Conservation (phyloP, 169 alveolate species). For the Cryptosporidium meleagridis region DNA sequence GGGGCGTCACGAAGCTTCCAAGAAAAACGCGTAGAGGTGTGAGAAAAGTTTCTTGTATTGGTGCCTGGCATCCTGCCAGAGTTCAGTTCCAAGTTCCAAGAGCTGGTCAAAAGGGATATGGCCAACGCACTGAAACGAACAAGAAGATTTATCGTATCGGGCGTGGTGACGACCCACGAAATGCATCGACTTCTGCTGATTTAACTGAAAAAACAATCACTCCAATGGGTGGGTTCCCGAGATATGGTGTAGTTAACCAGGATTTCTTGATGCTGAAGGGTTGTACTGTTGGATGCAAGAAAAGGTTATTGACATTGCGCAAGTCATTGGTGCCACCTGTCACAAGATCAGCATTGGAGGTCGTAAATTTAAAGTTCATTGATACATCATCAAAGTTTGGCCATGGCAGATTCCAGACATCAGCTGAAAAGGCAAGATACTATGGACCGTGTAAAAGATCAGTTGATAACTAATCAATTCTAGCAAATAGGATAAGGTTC, state of each 20-base stretch:
- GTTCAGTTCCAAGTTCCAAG: conserved; percentile 99
- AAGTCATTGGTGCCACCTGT: conserved; percentile 95
- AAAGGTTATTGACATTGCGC: conserved; percentile 96
- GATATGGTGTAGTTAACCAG: conserved; percentile 97
- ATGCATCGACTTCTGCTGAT: conserved; percentile 98
- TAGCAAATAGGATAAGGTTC: neutral
- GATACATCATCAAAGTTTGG: conserved; percentile 99
- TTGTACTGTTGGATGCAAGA: conserved; percentile 97
- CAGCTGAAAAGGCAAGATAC: conserved; percentile 98
- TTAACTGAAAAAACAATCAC: conserved; percentile 98
- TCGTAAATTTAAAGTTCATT: conserved; percentile 96
- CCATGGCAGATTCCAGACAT: conserved; percentile 99
- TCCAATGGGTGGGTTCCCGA: conserved; percentile 99
- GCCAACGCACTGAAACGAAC: conserved; percentile 99
- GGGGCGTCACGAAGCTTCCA: conserved; percentile 99
- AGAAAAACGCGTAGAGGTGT: conserved; percentile 99
- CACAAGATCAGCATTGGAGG: conserved; percentile 94
- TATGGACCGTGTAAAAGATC: conserved; percentile 93
- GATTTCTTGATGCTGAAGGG: conserved; percentile 99
- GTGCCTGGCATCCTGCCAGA: conserved; percentile 99
- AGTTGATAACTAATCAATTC: conserved; percentile 1
- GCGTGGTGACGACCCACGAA: conserved; percentile 90
- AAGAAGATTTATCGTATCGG: conserved; percentile 99
- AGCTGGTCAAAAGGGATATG: conserved; percentile 99
- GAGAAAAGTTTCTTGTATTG: conserved; percentile 99